Evolutionary conservation across 768 basidiomycete species (phyloP).

Genomic region (Suillus paluster): DNA sequence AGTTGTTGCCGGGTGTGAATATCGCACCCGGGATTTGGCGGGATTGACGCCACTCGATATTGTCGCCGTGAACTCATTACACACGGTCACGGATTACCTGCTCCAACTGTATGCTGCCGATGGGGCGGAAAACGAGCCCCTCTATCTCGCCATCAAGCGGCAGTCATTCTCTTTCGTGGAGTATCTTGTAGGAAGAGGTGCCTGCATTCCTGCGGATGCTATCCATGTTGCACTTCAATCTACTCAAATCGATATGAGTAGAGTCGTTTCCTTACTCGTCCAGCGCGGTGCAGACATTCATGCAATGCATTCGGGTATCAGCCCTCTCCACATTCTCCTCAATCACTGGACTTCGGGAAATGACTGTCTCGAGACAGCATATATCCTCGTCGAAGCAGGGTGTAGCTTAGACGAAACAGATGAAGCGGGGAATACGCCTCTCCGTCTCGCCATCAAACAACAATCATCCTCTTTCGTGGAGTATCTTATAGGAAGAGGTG

Average conservation of each 20-base stretch:
- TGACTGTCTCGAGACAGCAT: neutral
- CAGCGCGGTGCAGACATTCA: neutral
- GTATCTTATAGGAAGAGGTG: slow-evolving; percentile 4
- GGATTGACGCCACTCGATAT: slow-evolving; percentile 6
- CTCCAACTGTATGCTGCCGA: neutral
- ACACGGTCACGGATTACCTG: neutral
- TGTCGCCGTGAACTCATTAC: neutral
- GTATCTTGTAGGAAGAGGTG: slow-evolving; percentile 4
- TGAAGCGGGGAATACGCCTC: neutral
- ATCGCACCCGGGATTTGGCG: neutral
- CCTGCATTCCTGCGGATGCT: neutral
- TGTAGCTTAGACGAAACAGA: neutral
- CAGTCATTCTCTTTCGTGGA: neutral
- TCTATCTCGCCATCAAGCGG: neutral
- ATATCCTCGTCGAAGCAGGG: slow-evolving; percentile 1
- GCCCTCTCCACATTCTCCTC: neutral
- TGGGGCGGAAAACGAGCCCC: neutral
- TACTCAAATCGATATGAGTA: neutral
- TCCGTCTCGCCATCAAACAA: neutral
- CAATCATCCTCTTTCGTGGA: neutral
- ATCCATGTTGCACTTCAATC: slow-evolving; percentile 3
- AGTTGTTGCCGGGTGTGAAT: slow-evolving; percentile 14
- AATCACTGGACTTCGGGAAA: neutral
- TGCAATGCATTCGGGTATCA: neutral
- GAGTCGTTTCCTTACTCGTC: neutral